Base-by-base conservation (phyloP, 768 basidiomycete genomes). In the Lactarius quietus region DNA sequence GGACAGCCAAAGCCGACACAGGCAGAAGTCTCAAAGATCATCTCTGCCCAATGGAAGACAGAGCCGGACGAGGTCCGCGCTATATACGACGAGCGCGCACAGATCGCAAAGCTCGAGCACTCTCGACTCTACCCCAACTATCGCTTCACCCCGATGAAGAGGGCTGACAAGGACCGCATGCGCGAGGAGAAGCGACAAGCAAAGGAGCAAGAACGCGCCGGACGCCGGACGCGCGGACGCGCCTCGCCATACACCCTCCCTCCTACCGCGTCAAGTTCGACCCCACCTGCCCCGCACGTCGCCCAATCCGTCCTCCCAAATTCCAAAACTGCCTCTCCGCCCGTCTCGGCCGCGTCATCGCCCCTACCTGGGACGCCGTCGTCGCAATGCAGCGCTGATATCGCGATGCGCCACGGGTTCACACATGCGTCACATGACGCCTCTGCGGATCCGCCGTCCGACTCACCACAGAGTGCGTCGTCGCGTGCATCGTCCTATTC, bases 1-100 rank as follows among this genome's bases (percentile, higher is more conserved):
- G 75, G 68, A 35, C 70, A 70, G 65, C 65, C 73, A 0, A 67
- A 72, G 53, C 72, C 73, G 12, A 76, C 78, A 10, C 80, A 81
- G 69, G 80, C 79, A 2, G 76, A 78, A 57, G 74, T 81, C 62
- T 81, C 79, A 48, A 79, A 78, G 70, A 62, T 76, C 43, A 79
- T 82, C 69, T 75, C 78, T 31, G 63, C 70, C 3, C 68, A 76
- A 68, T 82, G 81, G 81, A 77, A 73, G 64, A 66, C 72, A 23
- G 81, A 82, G 65, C 59, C 72, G 4, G 67, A 71, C 1, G 74
- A 72, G 5, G 77, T 80, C 23, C 77, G 75, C 45, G 57, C 63
- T 1, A 1, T 52, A 0, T 68, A 68, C 60, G 69, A 69, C 7
- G 35, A 57, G 10, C 59, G 59, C 43, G 69, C 69, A 20, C 63